A percentile compares a stretch with the other conserved stretches of the same genome.
phyloP scores from a whole-genome alignment of 2,329 filamentous ascomycete species.

The Boeremia lycopersici region DNA sequence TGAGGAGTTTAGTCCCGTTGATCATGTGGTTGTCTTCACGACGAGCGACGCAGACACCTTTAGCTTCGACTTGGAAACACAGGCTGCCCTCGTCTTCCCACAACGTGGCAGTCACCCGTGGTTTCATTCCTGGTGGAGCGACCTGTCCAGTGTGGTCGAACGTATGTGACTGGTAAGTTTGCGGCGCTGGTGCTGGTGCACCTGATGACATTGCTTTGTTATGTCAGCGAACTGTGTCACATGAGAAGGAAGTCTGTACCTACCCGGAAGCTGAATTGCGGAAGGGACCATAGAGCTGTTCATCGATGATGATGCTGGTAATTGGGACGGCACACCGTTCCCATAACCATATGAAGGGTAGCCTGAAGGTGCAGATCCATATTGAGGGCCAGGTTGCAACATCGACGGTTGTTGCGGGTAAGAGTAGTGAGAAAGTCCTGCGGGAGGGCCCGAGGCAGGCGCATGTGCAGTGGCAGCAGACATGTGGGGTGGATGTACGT shows the following conservation, averaged over 20 bases:
- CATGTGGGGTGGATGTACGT: conserved; percentile 78
- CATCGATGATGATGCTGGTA: conserved; percentile 74
- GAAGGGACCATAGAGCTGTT: conserved; percentile 69
- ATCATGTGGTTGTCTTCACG: conserved; percentile 99
- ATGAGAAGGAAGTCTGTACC: conserved; percentile 24
- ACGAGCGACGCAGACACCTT: conserved; percentile 92
- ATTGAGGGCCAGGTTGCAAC: conserved; percentile 74
- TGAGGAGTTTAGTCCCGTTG: conserved; percentile 95
- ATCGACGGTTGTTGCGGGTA: conserved; percentile 72
- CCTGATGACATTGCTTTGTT: conserved; percentile 42
- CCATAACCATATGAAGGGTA: conserved; percentile 76
- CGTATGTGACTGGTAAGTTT: conserved; percentile 53
- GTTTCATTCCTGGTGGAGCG: conserved; percentile 93
- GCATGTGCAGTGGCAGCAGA: conserved; percentile 76
- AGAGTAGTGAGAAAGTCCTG: conserved; percentile 76
- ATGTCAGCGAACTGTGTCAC: conserved; percentile 13
- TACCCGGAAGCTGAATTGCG: conserved; percentile 68
- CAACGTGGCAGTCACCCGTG: conserved; percentile 90
- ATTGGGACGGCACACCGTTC: conserved; percentile 76
- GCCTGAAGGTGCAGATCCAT: conserved; percentile 62
- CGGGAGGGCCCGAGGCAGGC: conserved; percentile 77
- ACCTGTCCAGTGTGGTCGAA: conserved; percentile 93
- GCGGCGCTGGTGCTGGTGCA: conserved; percentile 39
- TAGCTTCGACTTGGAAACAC: conserved; percentile 96
- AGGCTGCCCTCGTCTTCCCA: conserved; percentile 99